Base-by-base conservation (phyloP, 2,329 filamentous ascomycete genomes). In the Tolypocladium ophioglossoides region DNA sequence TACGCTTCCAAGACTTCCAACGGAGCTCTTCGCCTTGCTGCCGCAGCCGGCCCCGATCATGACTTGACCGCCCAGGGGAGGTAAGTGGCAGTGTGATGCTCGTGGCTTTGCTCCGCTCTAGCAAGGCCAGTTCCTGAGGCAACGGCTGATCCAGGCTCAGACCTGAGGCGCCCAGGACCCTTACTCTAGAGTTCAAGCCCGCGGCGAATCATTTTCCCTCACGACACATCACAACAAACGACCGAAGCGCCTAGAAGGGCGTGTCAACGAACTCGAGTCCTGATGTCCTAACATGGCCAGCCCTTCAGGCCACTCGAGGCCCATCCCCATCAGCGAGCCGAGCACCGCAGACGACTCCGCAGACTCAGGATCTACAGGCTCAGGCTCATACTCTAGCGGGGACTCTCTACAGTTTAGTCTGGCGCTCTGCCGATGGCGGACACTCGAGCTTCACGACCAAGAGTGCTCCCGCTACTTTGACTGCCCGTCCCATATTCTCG, bases 391-490 rank as follows among this genome's bases (percentile, higher is more conserved):
- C 56, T 62, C 65, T 30, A 67, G 67, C 39, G 76, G 73, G 56
- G 64, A 64, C 52, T 58, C 12, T 9, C 38, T 32, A 16, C 20
- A 22, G n/a, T 37, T 30, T 18, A 37, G 18, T n/a, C 40, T 37
- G 24, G 24, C 11, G n/a, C 12, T 51, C 34, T 78, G 74, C 55
- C 67, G 60, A 38, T 75, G 72, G 67, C 69, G 68, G 51, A 74
- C 67, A 11, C 24, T 62, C 20, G 63, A 65, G 16, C 74, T 68
- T 47, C 61, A 73, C 58, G 68, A 74, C 51, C 67, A 71, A 50
- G 76, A 78, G 62, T 77, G 75, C 61, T 69, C 69, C 12, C 70
- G 70, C 49, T 78, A 69, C 62, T 71, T 76, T 54, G 77, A 79
- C 64, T 78, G 76, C 46, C 76, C 76, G 35, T 71, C 74, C 4